Evolutionary conservation across 768 basidiomycete genomes (phyloP), one percentile per base, ranked within the genome.

Genomic region (Mycena rebaudengoi): DNA sequence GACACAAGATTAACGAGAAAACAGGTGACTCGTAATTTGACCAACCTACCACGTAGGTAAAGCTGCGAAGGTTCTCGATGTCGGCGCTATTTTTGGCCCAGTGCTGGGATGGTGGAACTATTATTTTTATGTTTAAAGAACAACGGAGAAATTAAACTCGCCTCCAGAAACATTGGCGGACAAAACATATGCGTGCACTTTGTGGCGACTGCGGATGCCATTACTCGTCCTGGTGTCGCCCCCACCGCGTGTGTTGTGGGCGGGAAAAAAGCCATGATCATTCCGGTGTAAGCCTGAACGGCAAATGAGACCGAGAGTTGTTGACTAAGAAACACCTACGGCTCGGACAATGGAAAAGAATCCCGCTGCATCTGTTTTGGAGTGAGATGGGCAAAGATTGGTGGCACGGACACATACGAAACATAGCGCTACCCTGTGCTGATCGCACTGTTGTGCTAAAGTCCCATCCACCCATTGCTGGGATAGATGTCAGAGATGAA

Each of bases 301-400:
- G n/a, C n/a, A n/a, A n/a, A n/a, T n/a, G n/a, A n/a, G n/a, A n/a
- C n/a, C n/a, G n/a, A n/a, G n/a, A n/a, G n/a, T n/a, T n/a, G n/a
- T n/a, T n/a, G n/a, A n/a, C n/a, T n/a, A n/a, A n/a, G 35, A 37
- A 37, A 10, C 35, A 39, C 20, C 39, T 14, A 58, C 56, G 14
- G 56, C 56, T 20, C 56, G 56, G 28, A 58, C 29, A 8, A 59
- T 41, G 20, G 57, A 40, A 2, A 50, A n/a, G 39, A 49, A 2
- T 32, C 57, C 57, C 57, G 50, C 50, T 20, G 26, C 57, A 20
- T 59, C 57, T 59, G 32, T 8, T 37, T 21, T 43, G 8, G 7
- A 40, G 35, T 54, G 11, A 30, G 53, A 13, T 41, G 6, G 8
- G n/a, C 3, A 16, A 13, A n/a, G 14, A 32, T 23, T 1, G n/a